Evolutionary conservation across 202 grass and related monocot species (phyloP).

Genomic region (Bolboschoenoplectus hybrid): DNA sequence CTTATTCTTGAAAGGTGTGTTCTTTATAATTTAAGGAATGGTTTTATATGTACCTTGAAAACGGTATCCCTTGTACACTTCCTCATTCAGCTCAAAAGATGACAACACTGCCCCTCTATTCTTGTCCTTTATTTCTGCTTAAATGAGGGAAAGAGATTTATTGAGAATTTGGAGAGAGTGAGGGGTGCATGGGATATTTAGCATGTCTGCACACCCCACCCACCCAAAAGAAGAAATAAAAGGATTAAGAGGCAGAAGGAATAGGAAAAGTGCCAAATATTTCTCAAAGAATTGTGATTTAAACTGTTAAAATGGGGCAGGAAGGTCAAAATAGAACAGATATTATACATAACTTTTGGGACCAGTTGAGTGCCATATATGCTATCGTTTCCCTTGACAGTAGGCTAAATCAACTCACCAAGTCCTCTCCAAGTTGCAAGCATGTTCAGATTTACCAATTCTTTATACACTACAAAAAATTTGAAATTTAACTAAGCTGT

Average conservation of each 20-base stretch:
- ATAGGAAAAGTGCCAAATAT: neutral
- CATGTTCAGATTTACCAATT: neutral
- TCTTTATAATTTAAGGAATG: conserved; percentile 21
- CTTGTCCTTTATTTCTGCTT: conserved; percentile 11
- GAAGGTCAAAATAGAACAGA: neutral
- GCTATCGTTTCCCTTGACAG: neutral
- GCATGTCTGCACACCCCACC: neutral
- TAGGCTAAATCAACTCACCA: neutral
- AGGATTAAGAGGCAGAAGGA: too few relatives aligned
- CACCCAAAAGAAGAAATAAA: neutral
- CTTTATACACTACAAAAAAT: conserved; percentile 6
- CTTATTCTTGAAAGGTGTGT: conserved; percentile 92
- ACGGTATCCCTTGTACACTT: neutral
- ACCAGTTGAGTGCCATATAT: neutral
- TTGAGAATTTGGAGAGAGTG: neutral
- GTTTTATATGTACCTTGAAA: conserved; percentile 24
- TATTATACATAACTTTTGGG: neutral
- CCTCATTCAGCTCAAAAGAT: neutral
- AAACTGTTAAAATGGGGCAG: neutral
- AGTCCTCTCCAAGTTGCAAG: neutral
- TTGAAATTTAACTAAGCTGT: conserved; percentile 18
- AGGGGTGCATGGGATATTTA: neutral
- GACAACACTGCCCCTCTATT: neutral
- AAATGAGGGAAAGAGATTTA: neutral
- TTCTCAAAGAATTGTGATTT: neutral